Conservation (phyloP, 2,329 filamentous ascomycete species). For the Penicillium hesseltinei region DNA sequence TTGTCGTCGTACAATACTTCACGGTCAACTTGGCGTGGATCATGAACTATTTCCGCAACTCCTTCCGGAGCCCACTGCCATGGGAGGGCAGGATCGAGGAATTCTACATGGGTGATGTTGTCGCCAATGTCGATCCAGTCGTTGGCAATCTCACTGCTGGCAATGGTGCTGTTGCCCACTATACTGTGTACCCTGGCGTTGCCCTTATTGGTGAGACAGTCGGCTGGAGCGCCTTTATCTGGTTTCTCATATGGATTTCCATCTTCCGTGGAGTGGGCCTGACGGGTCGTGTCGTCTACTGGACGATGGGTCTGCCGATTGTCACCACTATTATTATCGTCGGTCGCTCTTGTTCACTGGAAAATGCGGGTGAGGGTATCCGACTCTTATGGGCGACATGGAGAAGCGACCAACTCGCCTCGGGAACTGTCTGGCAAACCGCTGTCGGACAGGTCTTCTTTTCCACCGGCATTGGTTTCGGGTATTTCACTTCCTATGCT, state of each 20-base stretch:
- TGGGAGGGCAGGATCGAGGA: slow-evolving; percentile 53
- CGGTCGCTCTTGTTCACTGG: slow-evolving; percentile 53
- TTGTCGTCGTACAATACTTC: slow-evolving; percentile 58
- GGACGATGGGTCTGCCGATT: slow-evolving; percentile 61
- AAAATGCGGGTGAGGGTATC: slow-evolving; percentile 54
- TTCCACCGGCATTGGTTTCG: slow-evolving; percentile 58
- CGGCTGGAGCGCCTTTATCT: slow-evolving; percentile 58
- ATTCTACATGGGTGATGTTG: slow-evolving; percentile 53
- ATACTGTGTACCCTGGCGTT: slow-evolving; percentile 49
- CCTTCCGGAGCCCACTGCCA: slow-evolving; percentile 55
- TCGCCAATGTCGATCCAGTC: slow-evolving; percentile 48
- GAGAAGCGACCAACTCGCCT: slow-evolving; percentile 52
- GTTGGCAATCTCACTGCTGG: slow-evolving; percentile 41
- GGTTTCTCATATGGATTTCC: slow-evolving; percentile 60
- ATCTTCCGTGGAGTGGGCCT: slow-evolving; percentile 60
- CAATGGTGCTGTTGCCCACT: slow-evolving; percentile 42
- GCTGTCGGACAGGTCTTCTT: slow-evolving; percentile 61
- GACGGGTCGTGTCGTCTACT: slow-evolving; percentile 60
- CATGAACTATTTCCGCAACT: slow-evolving; percentile 58
- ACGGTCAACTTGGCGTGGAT: slow-evolving; percentile 59
- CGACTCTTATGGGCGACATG: slow-evolving; percentile 50
- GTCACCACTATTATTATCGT: slow-evolving; percentile 57
- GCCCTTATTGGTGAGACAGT: slow-evolving; percentile 56
- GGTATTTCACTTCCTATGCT: slow-evolving; percentile 59
- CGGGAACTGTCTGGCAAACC: slow-evolving; percentile 58